Evolutionary conservation across 192 early-diverging fungal genomes (phyloP).

Genomic region (Glomus cerebriforme): DNA sequence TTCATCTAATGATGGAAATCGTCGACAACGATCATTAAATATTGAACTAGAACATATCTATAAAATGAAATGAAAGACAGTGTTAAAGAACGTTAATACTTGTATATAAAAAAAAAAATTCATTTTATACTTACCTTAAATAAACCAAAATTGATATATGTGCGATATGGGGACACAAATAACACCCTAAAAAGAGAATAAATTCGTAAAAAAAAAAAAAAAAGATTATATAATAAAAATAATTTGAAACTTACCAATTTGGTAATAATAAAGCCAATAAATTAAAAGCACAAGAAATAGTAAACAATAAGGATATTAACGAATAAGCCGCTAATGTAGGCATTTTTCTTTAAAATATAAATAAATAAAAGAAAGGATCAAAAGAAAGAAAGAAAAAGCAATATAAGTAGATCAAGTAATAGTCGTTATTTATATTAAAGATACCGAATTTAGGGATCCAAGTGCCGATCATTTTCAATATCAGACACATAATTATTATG

Average conservation of each 20-base stretch:
- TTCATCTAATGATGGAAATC: neutral
- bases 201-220: no score
- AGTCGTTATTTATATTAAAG: no score
- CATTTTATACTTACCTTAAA: neutral
- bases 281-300: slow-evolving; percentile 1
- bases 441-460: no score
- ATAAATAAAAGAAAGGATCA: no score
- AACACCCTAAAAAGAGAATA: neutral
- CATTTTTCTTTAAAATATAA: no score
- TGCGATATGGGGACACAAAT: neutral
- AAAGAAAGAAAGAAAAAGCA: no score
- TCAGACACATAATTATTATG: no score
- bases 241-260: slow-evolving; percentile 1
- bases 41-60: neutral
- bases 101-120: neutral
- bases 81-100: neutral
- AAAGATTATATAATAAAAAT: neutral
- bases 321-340: slow-evolving; percentile 1
- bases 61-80: neutral
- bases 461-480: no score
- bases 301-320: slow-evolving; percentile 1
- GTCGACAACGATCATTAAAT: neutral
- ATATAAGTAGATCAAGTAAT: no score
- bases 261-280: neutral
- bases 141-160: neutral